Evolutionary conservation across 306 rosid species (phyloP).

Genomic region (Cucurbita argyrosperma): DNA sequence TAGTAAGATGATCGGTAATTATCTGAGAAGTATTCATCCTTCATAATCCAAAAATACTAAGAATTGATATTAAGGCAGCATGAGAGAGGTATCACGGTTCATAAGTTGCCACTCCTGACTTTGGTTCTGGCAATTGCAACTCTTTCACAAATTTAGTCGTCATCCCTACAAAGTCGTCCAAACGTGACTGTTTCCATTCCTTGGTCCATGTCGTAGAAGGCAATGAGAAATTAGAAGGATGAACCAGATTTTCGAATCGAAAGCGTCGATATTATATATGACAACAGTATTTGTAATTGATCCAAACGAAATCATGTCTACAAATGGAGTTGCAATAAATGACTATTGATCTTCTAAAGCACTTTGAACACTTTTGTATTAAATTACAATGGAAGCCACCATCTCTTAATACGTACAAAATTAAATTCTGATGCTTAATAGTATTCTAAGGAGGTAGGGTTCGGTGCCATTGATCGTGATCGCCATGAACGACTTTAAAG

Average conservation of each 20-base stretch:
- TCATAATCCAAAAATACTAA: not conserved
- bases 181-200: conserved; percentile 59
- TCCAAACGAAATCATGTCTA: too few relatives aligned
- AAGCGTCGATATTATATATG: not conserved
- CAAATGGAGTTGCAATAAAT: too few relatives aligned
- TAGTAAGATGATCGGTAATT: not conserved
- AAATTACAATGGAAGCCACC: too few relatives aligned
- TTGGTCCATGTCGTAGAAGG: not conserved
- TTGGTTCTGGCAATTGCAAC: conserved; percentile 49
- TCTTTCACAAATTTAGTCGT: conserved; percentile 42
- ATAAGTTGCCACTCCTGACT: conserved; percentile 59
- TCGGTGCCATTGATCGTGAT: too few relatives aligned
- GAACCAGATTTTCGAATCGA: not conserved
- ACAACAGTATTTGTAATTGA: too few relatives aligned
- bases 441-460: too few relatives aligned
- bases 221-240: not conserved
- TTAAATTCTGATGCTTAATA: too few relatives aligned
- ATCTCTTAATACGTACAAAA: too few relatives aligned
- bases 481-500: too few relatives aligned
- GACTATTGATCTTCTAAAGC: too few relatives aligned
- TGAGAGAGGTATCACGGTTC: conserved; percentile 28
- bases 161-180: conserved; percentile 66
- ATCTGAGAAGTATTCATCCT: not conserved
- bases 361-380: too few relatives aligned
- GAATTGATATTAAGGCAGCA: conserved; percentile 13